A percentile compares a stretch with the other conserved stretches of the same genome.
phyloP scores from a whole-genome alignment of 768 basidiomycete genomes.

The Termitomyces sp. region DNA sequence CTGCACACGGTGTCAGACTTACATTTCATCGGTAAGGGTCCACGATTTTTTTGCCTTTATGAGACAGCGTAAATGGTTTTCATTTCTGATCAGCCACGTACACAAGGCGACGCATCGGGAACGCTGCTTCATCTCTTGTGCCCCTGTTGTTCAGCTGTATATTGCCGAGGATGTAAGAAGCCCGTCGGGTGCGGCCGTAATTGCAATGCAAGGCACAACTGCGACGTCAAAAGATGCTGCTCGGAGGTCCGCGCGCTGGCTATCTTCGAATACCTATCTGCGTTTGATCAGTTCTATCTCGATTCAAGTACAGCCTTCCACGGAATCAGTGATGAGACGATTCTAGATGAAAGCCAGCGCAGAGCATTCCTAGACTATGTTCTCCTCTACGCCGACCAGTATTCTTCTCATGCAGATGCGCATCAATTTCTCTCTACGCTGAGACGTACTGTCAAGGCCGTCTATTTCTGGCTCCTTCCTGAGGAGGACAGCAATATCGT shows the following conservation, averaged over 20 bases:
- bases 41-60: not conserved
- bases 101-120: not conserved
- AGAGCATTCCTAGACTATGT: not conserved
- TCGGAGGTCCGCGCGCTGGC: constrained; percentile 6
- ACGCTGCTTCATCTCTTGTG: not conserved
- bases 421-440: not conserved
- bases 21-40: not conserved
- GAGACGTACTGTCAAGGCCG: constrained; percentile 1
- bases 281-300: constrained; percentile 2
- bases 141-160: not conserved
- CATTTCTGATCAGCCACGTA: not conserved
- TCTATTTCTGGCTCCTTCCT: constrained; percentile 1
- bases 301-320: not conserved
- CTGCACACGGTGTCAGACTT: not conserved
- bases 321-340: not conserved
- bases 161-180: constrained; percentile 4
- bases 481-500: not conserved
- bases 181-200: not conserved
- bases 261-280: constrained; percentile 6
- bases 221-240: constrained; percentile 1
- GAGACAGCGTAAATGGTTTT: not conserved
- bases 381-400: not conserved
- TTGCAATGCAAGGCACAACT: not conserved
- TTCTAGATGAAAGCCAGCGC: not conserved
- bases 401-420: not conserved